Conservation (phyloP, 2,329 filamentous ascomycete genomes). For the Didymellaceae sp. region DNA sequence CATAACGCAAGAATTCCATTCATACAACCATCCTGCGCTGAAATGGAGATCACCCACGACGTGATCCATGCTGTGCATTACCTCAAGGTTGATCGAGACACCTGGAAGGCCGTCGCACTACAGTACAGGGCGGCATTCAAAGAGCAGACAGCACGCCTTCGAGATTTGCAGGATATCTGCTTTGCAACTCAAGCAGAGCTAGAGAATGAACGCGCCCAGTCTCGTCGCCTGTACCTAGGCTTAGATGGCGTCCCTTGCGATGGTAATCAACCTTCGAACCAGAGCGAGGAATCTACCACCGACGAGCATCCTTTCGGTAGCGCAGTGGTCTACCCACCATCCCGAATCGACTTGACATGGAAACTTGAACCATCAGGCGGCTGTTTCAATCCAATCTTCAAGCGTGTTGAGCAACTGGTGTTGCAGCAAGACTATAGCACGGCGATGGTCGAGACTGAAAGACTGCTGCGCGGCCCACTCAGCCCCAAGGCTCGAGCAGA, state of each 20-base stretch:
- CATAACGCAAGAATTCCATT: conserved; percentile 16
- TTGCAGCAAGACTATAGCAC: conserved; percentile 30
- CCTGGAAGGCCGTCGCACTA: conserved; percentile 36
- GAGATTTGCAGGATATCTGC: conserved; percentile 36
- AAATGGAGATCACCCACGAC: conserved; percentile 17
- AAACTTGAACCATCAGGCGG: conserved; percentile 4
- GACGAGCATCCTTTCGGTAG: conserved; percentile 18
- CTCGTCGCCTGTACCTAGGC: conserved; percentile 18
- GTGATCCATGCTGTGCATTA: conserved; percentile 26
- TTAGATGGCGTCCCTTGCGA: conserved; percentile 2
- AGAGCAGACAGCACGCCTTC: conserved; percentile 28
- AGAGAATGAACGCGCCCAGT: conserved; percentile 37
- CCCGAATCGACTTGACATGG: conserved; percentile 7
- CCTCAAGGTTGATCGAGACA: conserved; percentile 40
- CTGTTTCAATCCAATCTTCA: conserved; percentile 25
- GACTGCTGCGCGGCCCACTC: conserved; percentile 35
- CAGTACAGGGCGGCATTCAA: conserved; percentile 40
- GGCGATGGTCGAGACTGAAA: conserved; percentile 34
- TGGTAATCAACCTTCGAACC: not conserved
- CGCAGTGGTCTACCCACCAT: conserved; percentile 19
- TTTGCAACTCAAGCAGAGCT: conserved; percentile 43
- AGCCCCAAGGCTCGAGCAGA: conserved; percentile 34
- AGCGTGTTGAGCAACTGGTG: conserved; percentile 25
- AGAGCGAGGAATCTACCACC: conserved; percentile 1
- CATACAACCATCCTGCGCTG: conserved; percentile 19